Percentiles rank a stretch among this genome's conserved stretches.
Conservation (phyloP, 176 grass and related monocot species). For the Saccharum spontaneum region DNA sequence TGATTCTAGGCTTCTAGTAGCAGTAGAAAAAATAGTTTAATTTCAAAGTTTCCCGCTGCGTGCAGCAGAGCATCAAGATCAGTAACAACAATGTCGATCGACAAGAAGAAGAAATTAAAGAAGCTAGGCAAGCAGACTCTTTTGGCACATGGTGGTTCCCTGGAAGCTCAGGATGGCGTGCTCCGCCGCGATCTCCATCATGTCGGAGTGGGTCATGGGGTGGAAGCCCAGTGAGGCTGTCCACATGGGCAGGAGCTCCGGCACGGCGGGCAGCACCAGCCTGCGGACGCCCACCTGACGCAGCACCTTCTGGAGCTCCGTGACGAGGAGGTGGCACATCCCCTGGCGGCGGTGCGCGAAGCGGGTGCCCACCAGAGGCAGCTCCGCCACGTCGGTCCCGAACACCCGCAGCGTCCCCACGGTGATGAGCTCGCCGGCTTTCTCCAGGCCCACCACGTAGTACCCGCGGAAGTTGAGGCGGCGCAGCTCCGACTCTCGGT, state of each 20-base stretch:
- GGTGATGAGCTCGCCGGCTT: constrained; percentile 55
- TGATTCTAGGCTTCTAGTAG: too few relatives aligned
- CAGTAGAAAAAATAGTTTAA: too few relatives aligned
- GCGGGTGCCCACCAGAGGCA: constrained; percentile 62
- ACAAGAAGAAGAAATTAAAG: too few relatives aligned
- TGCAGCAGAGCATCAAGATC: too few relatives aligned
- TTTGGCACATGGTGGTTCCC: constrained; percentile 56
- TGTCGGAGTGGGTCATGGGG: constrained; percentile 25
- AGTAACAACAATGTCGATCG: neutral
- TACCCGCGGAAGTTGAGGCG: constrained; percentile 66
- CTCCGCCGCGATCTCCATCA: constrained; percentile 1
- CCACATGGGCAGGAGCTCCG: constrained; percentile 48
- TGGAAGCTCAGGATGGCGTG: constrained; percentile 52
- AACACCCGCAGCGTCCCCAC: constrained; percentile 54
- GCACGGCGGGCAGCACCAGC: constrained; percentile 48
- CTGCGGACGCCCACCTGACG: constrained; percentile 26
- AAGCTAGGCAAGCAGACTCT: neutral
- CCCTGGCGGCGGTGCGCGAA: constrained; percentile 44
- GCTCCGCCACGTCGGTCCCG: constrained; percentile 50
- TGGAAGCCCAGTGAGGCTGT: constrained; percentile 36
- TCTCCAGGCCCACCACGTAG: constrained; percentile 58
- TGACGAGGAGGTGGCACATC: constrained; percentile 52
- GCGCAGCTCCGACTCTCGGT: constrained; percentile 57
- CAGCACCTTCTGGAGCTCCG: constrained; percentile 46
- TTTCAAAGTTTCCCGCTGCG: too few relatives aligned